A percentile compares a stretch with the other conserved stretches of the same genome.
These are phyloP conservation scores for Xerophyta viscosa DNA, from an alignment of 106 monocot species.

Conservation along the genomic window DNA sequence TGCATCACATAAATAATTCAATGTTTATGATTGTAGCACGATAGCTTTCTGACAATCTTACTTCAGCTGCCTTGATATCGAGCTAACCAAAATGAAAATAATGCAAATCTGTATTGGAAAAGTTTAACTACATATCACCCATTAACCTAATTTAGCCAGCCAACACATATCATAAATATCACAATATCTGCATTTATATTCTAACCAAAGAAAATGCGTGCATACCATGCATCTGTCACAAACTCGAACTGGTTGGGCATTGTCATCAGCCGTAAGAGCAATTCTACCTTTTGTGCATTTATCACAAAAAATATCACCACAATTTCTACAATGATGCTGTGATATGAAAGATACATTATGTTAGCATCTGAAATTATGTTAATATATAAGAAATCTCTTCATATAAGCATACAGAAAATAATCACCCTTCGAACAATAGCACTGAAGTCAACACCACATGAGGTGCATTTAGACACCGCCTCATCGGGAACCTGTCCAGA, in stretches of 20 bases:
- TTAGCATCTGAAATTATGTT: constrained; percentile 3
- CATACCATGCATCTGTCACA: constrained; percentile 91
- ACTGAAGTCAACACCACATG: constrained; percentile 65
- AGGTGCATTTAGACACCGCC: constrained; percentile 73
- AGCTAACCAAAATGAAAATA: no score
- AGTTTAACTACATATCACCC: no score
- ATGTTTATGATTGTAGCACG: no score
- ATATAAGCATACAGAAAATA: neutral
- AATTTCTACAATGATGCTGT: constrained; percentile 96
- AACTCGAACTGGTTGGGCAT: constrained; percentile 74
- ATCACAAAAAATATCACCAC: constrained; percentile 97
- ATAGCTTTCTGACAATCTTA: no score
- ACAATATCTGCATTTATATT: no score
- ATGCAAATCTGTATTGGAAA: no score
- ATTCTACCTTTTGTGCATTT: constrained; percentile 89
- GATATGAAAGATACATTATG: constrained; percentile 1
- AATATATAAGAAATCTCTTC: no score
- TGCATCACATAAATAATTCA: no score
- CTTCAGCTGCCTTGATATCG: no score
- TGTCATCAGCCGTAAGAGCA: constrained; percentile 75
- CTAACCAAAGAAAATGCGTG: neutral
- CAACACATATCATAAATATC: no score
- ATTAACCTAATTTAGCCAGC: no score
- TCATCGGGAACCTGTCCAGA: constrained; percentile 80
- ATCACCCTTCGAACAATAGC: constrained; percentile 79